Evolutionary conservation across 495 filamentous ascomycete genomes (phyloP).

Genomic region (Talaromyces trachyspermus): DNA sequence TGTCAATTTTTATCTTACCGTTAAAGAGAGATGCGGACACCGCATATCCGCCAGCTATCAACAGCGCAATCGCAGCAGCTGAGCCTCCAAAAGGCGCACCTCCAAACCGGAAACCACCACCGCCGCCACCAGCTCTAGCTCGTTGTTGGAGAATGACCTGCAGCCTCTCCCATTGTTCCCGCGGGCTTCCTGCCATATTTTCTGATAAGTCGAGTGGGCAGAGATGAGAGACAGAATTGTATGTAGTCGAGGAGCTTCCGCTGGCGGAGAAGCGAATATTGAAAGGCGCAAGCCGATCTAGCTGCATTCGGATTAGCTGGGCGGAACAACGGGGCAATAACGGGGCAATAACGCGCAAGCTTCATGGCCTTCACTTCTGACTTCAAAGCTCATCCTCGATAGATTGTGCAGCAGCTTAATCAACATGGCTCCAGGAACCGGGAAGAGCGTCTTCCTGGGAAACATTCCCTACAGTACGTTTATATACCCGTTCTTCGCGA

Average conservation of each 20-base stretch:
- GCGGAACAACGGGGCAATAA: conserved; percentile 5
- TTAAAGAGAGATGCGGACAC: conserved; percentile 92
- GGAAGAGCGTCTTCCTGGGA: conserved; percentile 72
- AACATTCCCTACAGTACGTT: conserved; percentile 64
- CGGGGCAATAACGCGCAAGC: not conserved
- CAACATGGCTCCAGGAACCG: conserved; percentile 47
- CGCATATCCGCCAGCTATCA: conserved; percentile 58
- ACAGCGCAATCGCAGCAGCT: conserved; percentile 43
- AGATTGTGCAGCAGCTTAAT: not conserved
- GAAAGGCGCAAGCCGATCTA: not conserved
- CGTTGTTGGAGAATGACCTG: conserved; percentile 54
- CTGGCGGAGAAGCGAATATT: conserved; percentile 10
- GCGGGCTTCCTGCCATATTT: conserved; percentile 52
- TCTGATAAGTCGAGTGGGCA: conserved; percentile 14
- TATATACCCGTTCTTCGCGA: not conserved
- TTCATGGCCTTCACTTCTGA: no score
- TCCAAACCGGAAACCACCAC: conserved; percentile 40
- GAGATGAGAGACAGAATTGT: conserved; percentile 19
- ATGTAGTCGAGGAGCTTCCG: conserved; percentile 22
- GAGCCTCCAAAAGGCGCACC: conserved; percentile 37
- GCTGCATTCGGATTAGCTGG: conserved; percentile 1
- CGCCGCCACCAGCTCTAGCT: conserved; percentile 31
- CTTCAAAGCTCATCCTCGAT: not conserved
- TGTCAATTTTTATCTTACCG: conserved; percentile 36
- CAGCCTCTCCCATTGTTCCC: conserved; percentile 57